Percentiles rank a stretch among this genome's conserved stretches.
phyloP scores from a whole-genome alignment of 371 early-diverging fungal genomes.

The Zychaea mexicana region DNA sequence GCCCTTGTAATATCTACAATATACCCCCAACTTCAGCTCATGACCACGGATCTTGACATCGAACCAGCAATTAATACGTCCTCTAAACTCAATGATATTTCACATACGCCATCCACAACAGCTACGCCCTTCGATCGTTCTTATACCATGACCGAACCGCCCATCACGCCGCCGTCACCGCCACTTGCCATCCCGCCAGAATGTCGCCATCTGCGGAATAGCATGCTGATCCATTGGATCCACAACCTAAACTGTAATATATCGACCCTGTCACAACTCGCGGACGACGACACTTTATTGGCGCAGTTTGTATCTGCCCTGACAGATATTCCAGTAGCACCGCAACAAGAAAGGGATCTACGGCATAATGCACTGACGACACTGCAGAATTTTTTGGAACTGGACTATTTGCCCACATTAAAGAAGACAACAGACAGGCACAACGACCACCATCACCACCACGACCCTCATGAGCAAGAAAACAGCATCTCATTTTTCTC shows the following conservation, averaged over 20 bases:
- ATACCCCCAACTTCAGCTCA: too few relatives aligned
- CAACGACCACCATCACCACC: too few relatives aligned
- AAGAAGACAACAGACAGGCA: too few relatives aligned
- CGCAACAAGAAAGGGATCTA: slow-evolving; percentile 2
- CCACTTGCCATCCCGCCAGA: slow-evolving; percentile 8
- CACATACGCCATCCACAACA: slow-evolving; percentile 12
- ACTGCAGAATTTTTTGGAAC: slow-evolving; percentile 9
- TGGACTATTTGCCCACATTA: background rate
- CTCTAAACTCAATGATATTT: slow-evolving; percentile 2
- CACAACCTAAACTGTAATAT: background rate
- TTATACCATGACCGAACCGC: slow-evolving; percentile 1
- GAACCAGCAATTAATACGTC: slow-evolving; percentile 15
- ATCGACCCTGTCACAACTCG: slow-evolving; percentile 5
- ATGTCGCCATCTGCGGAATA: slow-evolving; percentile 19
- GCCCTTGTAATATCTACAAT: background rate
- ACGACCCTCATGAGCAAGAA: slow-evolving; percentile 17
- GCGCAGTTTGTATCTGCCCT: background rate
- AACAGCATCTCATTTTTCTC: slow-evolving; percentile 23
- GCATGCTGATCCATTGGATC: slow-evolving; percentile 17
- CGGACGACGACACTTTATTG: background rate
- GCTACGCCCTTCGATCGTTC: slow-evolving; percentile 5
- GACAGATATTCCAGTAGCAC: background rate
- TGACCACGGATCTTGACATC: slow-evolving; percentile 21
- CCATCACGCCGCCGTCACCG: slow-evolving; percentile 11
- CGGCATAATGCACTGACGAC: background rate